Evolutionary conservation across 768 basidiomycete genomes (phyloP).

Genomic region (Pulveroboletus sp.): DNA sequence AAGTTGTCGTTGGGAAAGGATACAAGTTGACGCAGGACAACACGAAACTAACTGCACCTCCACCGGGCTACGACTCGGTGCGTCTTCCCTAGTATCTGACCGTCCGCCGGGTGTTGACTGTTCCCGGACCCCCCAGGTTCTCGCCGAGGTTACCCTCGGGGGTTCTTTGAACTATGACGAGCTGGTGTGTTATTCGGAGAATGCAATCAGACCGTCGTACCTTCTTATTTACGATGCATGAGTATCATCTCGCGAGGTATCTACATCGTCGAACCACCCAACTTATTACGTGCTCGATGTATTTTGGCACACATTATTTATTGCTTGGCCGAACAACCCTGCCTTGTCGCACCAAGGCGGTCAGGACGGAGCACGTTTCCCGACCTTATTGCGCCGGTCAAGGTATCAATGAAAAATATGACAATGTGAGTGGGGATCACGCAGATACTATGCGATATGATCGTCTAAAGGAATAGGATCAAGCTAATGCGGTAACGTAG

Average conservation of each 20-base stretch:
- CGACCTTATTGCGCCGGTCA: background rate
- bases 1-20: constrained; percentile 67
- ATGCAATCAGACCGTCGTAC: constrained; percentile 69
- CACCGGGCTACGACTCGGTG: constrained; percentile 64
- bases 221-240: constrained; percentile 61
- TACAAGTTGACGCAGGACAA: constrained; percentile 61
- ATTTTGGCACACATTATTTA: constrained; percentile 1
- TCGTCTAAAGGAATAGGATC: constrained; percentile 38
- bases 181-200: constrained; percentile 63
- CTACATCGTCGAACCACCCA: background rate
- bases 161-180: constrained; percentile 69
- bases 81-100: constrained; percentile 18
- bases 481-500: constrained; percentile 18
- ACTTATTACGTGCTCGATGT: constrained; percentile 2
- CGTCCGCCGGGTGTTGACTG: background rate
- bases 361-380: background rate
- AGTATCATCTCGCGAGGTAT: background rate
- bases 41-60: constrained; percentile 50
- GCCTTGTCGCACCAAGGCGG: too few relatives aligned
- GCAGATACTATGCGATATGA: constrained; percentile 21
- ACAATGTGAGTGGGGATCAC: constrained; percentile 30
- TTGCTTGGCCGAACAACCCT: background rate
- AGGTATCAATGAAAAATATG: constrained; percentile 2
- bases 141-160: constrained; percentile 54
- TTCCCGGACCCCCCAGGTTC: constrained; percentile 39